Percentiles rank a stretch among this genome's conserved stretches.
phyloP scores from a whole-genome alignment of 495 filamentous ascomycete species.

The Aspergillus cavernicola region DNA sequence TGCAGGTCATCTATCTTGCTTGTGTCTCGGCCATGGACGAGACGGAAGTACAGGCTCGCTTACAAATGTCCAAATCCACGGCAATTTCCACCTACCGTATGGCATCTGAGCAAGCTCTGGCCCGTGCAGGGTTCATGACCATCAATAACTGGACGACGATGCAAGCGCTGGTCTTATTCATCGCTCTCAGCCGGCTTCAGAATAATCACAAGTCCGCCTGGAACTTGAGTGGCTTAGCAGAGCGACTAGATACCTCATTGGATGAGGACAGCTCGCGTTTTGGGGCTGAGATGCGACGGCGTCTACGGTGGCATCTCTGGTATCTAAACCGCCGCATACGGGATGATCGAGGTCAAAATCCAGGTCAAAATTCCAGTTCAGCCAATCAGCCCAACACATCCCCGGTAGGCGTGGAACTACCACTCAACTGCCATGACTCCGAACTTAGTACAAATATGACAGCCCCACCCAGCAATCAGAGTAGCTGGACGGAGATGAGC shows the following conservation, averaged over 20 bases:
- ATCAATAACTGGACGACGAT: conserved; percentile 3
- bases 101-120: conserved; percentile 5
- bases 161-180: conserved; percentile 13
- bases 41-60: neutral
- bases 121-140: conserved; percentile 5
- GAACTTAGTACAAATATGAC: conserved; percentile 1
- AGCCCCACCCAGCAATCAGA: neutral
- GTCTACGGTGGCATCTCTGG: conserved; percentile 14
- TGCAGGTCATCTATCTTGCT: conserved; percentile 12
- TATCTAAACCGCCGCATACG: conserved; percentile 11
- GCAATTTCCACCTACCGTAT: conserved; percentile 1
- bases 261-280: neutral
- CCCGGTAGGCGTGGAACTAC: neutral
- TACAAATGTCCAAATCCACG: conserved; percentile 6
- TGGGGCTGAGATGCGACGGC: conserved; percentile 6
- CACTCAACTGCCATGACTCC: conserved; percentile 7
- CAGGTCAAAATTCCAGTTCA: neutral
- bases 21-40: conserved; percentile 6
- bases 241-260: conserved; percentile 4
- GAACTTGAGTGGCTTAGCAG: conserved; percentile 6
- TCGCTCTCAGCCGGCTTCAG: neutral
- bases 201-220: conserved; percentile 7
- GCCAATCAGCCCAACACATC: too few species aligned
- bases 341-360: conserved; percentile 3
- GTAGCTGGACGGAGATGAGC: conserved; percentile 13